Evolutionary conservation across 2,329 filamentous ascomycete genomes (phyloP).

Genomic region (Penicillium digitatum): DNA sequence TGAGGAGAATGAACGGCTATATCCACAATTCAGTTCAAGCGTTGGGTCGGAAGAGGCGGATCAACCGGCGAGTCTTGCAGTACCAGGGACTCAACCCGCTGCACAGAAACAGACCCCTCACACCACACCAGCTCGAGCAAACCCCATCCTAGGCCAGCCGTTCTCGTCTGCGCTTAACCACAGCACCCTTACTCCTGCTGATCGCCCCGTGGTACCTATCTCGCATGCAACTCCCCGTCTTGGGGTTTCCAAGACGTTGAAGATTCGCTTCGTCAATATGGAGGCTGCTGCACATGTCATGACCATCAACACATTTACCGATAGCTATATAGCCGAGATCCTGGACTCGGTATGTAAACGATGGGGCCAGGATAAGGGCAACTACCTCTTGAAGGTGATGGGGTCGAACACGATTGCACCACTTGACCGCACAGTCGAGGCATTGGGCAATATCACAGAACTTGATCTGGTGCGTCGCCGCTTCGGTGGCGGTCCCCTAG

Average conservation of each 20-base stretch:
- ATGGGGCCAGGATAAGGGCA: constrained; percentile 61
- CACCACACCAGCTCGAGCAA: constrained; percentile 26
- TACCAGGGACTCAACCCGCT: constrained; percentile 21
- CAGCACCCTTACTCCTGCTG: constrained; percentile 44
- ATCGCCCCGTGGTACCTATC: constrained; percentile 43
- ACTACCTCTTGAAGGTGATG: constrained; percentile 60
- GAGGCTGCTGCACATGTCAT: constrained; percentile 54
- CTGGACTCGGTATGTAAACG: constrained; percentile 61
- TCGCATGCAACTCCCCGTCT: constrained; percentile 52
- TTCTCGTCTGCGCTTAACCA: constrained; percentile 47
- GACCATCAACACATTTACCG: constrained; percentile 57
- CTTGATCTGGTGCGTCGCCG: constrained; percentile 60
- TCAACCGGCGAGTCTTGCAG: constrained; percentile 22
- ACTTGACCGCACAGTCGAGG: constrained; percentile 62
- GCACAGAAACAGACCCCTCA: constrained; percentile 22
- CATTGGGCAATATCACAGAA: constrained; percentile 56
- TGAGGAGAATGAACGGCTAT: constrained; percentile 56
- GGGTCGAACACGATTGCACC: constrained; percentile 62
- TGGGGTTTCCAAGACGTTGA: constrained; percentile 56
- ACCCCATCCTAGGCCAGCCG: constrained; percentile 45
- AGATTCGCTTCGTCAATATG: constrained; percentile 58
- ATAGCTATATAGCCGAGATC: constrained; percentile 65
- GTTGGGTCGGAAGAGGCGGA: constrained; percentile 31
- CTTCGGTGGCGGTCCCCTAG: constrained; percentile 58
- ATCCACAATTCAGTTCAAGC: constrained; percentile 48